Conservation (phyloP, 345 rosid genomes). For the Eucalyptus coolabah region DNA sequence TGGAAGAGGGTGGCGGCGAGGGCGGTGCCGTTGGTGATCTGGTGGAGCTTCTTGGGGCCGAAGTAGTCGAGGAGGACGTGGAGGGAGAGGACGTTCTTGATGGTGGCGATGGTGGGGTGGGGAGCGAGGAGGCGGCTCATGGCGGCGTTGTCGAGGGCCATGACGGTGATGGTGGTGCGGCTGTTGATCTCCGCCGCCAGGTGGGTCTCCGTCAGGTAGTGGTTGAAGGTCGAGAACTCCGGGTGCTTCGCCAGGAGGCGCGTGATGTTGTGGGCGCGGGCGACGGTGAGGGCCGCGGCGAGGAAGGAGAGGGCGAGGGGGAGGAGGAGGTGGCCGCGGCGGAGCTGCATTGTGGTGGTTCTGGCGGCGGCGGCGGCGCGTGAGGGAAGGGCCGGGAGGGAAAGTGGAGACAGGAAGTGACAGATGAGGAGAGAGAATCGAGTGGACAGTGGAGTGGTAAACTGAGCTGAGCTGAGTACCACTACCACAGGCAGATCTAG, state of each 20-base stretch:
- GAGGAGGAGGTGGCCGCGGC: neutral
- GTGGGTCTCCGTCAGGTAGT: constrained; percentile 70
- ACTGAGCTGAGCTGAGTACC: neutral
- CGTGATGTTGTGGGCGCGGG: constrained; percentile 77
- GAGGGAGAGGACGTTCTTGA: constrained; percentile 85
- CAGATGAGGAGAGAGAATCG: neutral
- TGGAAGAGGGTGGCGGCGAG: constrained; percentile 93
- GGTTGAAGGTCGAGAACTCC: constrained; percentile 80
- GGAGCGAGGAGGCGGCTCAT: constrained; percentile 53
- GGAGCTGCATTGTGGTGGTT: constrained; percentile 2
- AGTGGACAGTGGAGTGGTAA: neutral
- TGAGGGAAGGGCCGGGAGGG: neutral
- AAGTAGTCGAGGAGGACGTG: constrained; percentile 96
- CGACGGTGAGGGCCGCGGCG: neutral
- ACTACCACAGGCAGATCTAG: neutral
- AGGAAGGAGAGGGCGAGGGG: constrained; percentile 9
- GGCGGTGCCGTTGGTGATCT: constrained; percentile 84
- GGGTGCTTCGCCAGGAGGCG: constrained; percentile 69
- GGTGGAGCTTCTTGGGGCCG: constrained; percentile 91
- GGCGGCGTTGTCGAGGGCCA: constrained; percentile 78
- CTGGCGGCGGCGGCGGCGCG: neutral
- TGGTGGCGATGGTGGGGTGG: constrained; percentile 53
- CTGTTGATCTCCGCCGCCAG: constrained; percentile 86
- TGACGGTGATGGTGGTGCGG: constrained; percentile 75
- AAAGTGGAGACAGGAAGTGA: neutral